phyloP scores from a whole-genome alignment of 805 yeast species.

The Lipomyces spencermartinsiae region DNA sequence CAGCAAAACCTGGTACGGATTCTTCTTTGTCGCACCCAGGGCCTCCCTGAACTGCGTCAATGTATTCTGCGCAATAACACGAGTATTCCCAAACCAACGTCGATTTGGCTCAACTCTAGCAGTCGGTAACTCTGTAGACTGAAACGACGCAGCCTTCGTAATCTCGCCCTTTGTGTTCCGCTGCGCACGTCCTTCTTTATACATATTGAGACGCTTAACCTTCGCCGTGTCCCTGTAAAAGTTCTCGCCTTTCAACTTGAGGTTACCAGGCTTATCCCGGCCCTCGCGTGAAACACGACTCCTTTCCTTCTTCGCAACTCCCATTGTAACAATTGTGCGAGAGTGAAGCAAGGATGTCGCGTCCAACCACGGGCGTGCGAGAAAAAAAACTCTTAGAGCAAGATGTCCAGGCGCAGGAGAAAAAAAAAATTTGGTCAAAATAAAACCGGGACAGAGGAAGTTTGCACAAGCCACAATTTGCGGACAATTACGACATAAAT shows the following conservation, averaged over 20 bases:
- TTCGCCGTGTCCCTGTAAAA: conserved; percentile 61
- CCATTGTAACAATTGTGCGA: conserved; percentile 59
- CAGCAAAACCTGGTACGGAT: conserved; percentile 82
- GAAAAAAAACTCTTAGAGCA: not conserved
- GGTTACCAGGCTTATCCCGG: conserved; percentile 74
- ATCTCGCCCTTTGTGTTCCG: conserved; percentile 89
- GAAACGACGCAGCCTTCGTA: conserved; percentile 84
- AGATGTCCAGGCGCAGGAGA: not conserved
- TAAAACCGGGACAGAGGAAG: no score
- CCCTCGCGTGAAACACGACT: conserved; percentile 83
- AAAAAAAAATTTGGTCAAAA: conserved; percentile 22
- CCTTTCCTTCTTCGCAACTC: conserved; percentile 91
- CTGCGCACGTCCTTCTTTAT: conserved; percentile 86
- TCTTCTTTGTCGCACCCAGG: conserved; percentile 81
- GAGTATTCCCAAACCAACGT: conserved; percentile 96
- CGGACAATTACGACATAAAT: not conserved
- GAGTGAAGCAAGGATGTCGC: not conserved
- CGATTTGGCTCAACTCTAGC: conserved; percentile 96
- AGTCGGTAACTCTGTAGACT: conserved; percentile 82
- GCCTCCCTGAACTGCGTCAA: conserved; percentile 93
- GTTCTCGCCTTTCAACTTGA: conserved; percentile 95
- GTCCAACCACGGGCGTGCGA: not conserved
- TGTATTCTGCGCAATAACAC: conserved; percentile 98
- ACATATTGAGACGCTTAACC: conserved; percentile 85
- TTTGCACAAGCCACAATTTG: not conserved